Evolutionary conservation across 192 early-diverging fungal species (phyloP).

Genomic region (Mortierella hygrophila): DNA sequence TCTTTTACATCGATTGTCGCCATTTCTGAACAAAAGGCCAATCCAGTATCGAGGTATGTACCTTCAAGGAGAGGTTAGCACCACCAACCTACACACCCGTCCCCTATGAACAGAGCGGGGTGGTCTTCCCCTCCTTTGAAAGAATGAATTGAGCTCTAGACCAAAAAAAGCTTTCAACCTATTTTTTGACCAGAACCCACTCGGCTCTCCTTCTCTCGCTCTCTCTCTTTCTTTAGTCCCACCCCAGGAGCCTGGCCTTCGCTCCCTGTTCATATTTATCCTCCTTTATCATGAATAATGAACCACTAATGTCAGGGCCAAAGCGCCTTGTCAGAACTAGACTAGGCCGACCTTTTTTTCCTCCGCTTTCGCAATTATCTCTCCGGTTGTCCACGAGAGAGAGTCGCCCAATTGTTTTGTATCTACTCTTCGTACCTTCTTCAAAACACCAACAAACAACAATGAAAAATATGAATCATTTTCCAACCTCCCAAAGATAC

Average conservation of each 20-base stretch:
- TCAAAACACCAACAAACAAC: no score
- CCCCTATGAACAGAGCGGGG: background rate
- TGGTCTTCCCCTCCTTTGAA: background rate
- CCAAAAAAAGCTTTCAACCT: background rate
- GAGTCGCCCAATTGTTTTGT: no score
- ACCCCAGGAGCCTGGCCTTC: background rate
- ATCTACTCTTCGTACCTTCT: no score
- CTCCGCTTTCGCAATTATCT: no score
- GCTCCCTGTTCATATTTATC: background rate
- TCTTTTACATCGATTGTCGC: background rate
- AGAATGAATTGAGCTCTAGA: background rate
- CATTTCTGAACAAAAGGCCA: background rate
- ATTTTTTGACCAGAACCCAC: slow-evolving; percentile 4
- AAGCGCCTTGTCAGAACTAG: no score
- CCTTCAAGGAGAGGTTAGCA: no score
- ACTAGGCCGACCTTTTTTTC: no score
- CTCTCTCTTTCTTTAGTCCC: background rate
- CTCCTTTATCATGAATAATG: background rate
- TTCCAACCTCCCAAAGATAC: no score
- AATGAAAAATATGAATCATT: no score
- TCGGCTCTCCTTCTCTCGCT: background rate
- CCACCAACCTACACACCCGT: background rate
- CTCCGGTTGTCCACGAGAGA: no score
- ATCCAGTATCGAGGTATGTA: background rate
- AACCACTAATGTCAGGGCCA: background rate